Evolutionary conservation across 1,139 yeast species (phyloP), one percentile per base, ranked within the genome.

Genomic region (Taiozyma sp.): DNA sequence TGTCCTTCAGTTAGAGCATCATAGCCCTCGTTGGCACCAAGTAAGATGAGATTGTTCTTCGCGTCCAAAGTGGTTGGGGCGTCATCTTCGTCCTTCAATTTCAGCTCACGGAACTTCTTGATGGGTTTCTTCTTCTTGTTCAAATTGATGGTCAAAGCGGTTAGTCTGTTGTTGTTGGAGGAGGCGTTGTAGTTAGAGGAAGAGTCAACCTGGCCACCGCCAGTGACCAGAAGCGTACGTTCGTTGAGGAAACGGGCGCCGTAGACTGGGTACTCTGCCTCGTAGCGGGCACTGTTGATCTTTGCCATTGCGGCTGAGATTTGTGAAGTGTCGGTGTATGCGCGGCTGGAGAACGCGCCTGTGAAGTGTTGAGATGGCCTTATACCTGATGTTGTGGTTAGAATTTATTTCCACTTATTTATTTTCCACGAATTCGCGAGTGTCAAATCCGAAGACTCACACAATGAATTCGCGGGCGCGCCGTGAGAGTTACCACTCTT

Each of bases 181-280:
- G 41, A 19, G 41, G 24, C 14, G 6, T 37, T 6, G 95, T 95
- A 66, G 86, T 95, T 37, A 19, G 35, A 32, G 11, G 41, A 19
- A 16, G 96, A 97, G 44, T 21, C 24, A 2, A 37, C 24, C 41
- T 37, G 41, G 6, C 41, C 41, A 21, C 98, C 99, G 40, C 99
- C 99, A 7, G 90, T 83, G 24, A 86, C 88, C 48, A 90, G 69
- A 40, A 91, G 68, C 6, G 85, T 80, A 56, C 74, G 72, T 59
- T 82, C 78, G 59, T 81, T 76, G 52, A 87, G 74, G 66, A 89
- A 91, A 57, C 79, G 79, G 54, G 93, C 84, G 6, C 88, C 95
- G 61, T 84, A 85, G 16, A 89, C 77, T 1, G 99, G 98, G 62
- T 86, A 89, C 4, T 89, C 95, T 43, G 86, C 73, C 61, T 85